Evolutionary conservation across 2,329 filamentous ascomycete species (phyloP), one percentile per base, ranked within the genome.

Genomic region (Botrytis aclada): DNA sequence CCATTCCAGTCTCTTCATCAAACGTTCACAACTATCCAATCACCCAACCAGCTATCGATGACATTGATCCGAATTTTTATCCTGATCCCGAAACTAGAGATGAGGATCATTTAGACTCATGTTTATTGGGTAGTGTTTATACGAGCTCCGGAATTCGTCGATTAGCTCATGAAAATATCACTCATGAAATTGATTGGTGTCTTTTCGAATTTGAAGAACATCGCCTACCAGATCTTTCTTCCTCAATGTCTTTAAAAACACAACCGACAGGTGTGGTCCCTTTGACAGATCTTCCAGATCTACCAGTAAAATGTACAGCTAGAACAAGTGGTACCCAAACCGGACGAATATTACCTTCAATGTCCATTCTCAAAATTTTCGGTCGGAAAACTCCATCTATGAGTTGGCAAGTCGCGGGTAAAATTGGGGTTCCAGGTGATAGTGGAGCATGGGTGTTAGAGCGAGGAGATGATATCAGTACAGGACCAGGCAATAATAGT

Each of bases 181-280:
- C 93, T 9, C 95, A 98, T 80, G 95, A 98, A 81, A 94, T 98
- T 62, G 95, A 98, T 81, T 98, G 95, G 95, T 94, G 95, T 0
- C 84, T 98, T 3, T 94, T 98, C 77, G 89, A 93, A 77, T 93
- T 98, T 75, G 85, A 91, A 18, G 85, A 90, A 6, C 87, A 90
- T 18, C 89, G 95, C 1, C 84, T 90, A 22, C 93, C 95, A 4
- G 85, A 87, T 0, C 87, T 89, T 74, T 98, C 98, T 77, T 82
- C 88, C 18, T 91, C 97, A 34, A 88, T 88, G 14, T 80, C 78
- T 45, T 82, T 82, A 66, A 84, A 80, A 73, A 79, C 76, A 78
- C 88, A 77, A 81, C 89, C 90, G 12, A 86, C 85, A 61, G 86
- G 86, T 43, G 88, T 91, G 62, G 89, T 86, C 16, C 87, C 87